Conservation (phyloP, 1,284 basidiomycete genomes). For the Ganoderma lingzhi region DNA sequence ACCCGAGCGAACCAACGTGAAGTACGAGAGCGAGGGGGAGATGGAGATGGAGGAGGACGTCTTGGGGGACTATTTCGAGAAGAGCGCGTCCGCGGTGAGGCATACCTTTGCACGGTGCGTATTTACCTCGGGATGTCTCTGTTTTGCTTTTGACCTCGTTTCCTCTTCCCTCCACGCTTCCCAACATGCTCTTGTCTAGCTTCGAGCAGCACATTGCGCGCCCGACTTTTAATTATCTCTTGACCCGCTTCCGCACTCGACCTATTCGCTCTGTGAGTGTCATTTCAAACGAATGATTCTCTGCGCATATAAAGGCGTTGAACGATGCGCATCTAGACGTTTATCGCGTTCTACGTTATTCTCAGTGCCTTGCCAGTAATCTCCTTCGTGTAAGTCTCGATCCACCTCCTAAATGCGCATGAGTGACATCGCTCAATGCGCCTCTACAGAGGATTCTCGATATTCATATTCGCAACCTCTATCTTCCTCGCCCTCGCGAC, state of each 20-base stretch:
- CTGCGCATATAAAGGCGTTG: too few species aligned
- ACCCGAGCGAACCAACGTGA: not conserved
- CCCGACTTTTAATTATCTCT: slow-evolving; percentile 22
- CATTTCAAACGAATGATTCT: not conserved
- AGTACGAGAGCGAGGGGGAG: slow-evolving; percentile 6
- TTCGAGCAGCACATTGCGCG: slow-evolving; percentile 25
- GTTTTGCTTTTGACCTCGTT: not conserved
- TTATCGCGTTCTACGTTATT: slow-evolving; percentile 21
- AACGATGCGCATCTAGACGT: slow-evolving; percentile 16
- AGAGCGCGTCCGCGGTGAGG: slow-evolving; percentile 30
- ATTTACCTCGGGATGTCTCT: too few species aligned
- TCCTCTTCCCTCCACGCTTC: not conserved
- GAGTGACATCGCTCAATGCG: too few species aligned
- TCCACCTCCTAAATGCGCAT: not conserved
- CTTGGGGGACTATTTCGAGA: slow-evolving; percentile 31
- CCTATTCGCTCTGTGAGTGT: slow-evolving; percentile 26
- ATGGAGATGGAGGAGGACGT: slow-evolving; percentile 23
- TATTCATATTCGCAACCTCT: slow-evolving; percentile 27
- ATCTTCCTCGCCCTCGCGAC: slow-evolving; percentile 22
- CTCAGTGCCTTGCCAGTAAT: slow-evolving; percentile 28
- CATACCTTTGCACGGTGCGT: slow-evolving; percentile 26
- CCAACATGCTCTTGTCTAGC: not conserved
- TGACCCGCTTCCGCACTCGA: slow-evolving; percentile 17
- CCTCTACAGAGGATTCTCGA: slow-evolving; percentile 23
- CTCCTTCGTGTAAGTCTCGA: slow-evolving; percentile 25